phyloP scores from a whole-genome alignment of 169 alveolate species.

The Plasmodium knowlesi region DNA sequence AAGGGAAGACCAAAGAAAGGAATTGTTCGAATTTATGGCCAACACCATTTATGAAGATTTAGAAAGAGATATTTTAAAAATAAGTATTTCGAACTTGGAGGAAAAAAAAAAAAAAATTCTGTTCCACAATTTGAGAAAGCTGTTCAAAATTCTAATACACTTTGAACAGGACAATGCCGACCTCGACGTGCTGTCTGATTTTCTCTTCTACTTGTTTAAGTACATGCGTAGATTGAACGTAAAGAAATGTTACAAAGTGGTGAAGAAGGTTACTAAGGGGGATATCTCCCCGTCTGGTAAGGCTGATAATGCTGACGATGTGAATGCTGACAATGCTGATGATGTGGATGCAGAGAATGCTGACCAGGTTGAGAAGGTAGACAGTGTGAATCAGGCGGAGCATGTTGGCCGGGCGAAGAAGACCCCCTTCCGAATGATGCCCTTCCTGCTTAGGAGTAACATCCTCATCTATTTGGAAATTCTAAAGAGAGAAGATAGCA shows the following conservation, averaged over 20 bases:
- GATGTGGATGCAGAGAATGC: not conserved
- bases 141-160: conserved; percentile 13
- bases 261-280: not conserved
- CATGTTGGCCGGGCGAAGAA: too few species aligned
- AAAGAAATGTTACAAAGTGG: conserved; percentile 21
- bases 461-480: conserved; percentile 32
- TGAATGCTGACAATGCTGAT: not conserved
- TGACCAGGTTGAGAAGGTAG: too few species aligned
- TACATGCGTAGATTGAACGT: conserved; percentile 52
- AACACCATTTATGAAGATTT: conserved; percentile 10
- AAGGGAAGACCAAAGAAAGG: conserved; percentile 12
- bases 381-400: not conserved
- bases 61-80: conserved; percentile 25
- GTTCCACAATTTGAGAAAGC: conserved; percentile 32
- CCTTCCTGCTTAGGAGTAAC: conserved; percentile 20
- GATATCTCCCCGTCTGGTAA: not conserved
- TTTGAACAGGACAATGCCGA: conserved; percentile 4
- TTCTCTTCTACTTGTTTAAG: conserved; percentile 45
- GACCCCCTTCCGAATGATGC: not conserved
- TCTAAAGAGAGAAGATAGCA: conserved; percentile 12
- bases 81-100: not conserved
- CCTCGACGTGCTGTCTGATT: conserved; percentile 13
- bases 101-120: conserved; percentile 18
- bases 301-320: not conserved
- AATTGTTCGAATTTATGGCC: conserved; percentile 13